Base-by-base conservation (phyloP, 2,329 filamentous ascomycete species). In the Elsinoe perseae region DNA sequence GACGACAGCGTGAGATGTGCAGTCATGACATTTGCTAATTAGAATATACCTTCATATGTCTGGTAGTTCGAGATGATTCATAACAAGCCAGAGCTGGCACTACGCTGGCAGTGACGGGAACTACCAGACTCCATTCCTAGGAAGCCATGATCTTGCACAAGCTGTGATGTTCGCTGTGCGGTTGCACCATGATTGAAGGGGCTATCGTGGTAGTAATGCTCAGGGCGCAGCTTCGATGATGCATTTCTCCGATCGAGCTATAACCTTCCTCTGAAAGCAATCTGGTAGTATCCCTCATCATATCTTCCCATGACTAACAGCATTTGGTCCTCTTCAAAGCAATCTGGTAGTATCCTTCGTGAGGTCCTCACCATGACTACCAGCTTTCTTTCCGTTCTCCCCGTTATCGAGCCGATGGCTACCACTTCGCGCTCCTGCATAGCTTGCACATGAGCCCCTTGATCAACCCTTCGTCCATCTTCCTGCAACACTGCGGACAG, bases 401-500 rank as follows among this genome's bases (percentile, higher is more conserved):
- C 2, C 38, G 25, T 4, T 20, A n/a, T 52, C n/a, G 10, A 6
- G 16, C 18, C 9, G 9, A 34, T 23, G 12, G 14, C 48, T 36
- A 38, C 20, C 16, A 52, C 3, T 48, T 10, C 28, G n/a, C n/a
- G n/a, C 30, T 52, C 32, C 20, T 36, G 20, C 48, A 52, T 4
- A 52, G 28, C 30, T 52, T 52, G 18, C 48, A 52, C 20, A 52
- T n/a, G 14, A 52, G 7, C 20, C 12, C 30, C 20, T 16, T 36
- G 8, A 25, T 20, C 28, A 10, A 10, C 4, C 20, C 48, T 16
- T 34, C 28, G 10, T 32, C n/a, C n/a, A 25, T 30, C 9, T 21
- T 20, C 18, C 27, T 10, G 30, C 25, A 32, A 48, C 62, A 64
- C 18, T 58, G 28, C 12, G 62, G 58, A 28, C 62, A 64, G 28